These are phyloP conservation scores for Aspergillus intermedius DNA, from an alignment of 2,329 filamentous ascomycete genomes.

Conservation along the genomic window DNA sequence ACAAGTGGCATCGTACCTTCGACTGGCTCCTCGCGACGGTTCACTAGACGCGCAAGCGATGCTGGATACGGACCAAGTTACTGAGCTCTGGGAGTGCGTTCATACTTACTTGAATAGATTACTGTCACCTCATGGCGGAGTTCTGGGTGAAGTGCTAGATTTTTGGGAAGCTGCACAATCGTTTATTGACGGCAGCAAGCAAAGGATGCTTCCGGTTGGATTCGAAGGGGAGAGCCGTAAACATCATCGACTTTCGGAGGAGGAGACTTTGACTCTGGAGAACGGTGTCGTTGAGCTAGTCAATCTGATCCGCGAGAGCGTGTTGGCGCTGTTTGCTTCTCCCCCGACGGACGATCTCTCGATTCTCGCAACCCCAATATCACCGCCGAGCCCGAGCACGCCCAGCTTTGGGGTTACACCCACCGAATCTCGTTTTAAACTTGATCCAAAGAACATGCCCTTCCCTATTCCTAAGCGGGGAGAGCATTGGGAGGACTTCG, in stretches of 20 bases:
- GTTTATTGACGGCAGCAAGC: slow-evolving; percentile 81
- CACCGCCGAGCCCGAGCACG: slow-evolving; percentile 58
- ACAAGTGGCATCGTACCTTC: slow-evolving; percentile 67
- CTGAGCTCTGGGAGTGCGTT: slow-evolving; percentile 91
- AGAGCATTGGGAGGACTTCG: slow-evolving; percentile 85
- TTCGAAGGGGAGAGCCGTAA: slow-evolving; percentile 73
- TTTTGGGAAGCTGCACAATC: slow-evolving; percentile 91
- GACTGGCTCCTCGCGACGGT: slow-evolving; percentile 62
- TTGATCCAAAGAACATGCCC: slow-evolving; percentile 71
- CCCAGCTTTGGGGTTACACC: slow-evolving; percentile 51
- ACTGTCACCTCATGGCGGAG: slow-evolving; percentile 65
- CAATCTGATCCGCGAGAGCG: slow-evolving; percentile 69
- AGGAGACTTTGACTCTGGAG: slow-evolving; percentile 65
- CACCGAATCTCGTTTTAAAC: slow-evolving; percentile 66
- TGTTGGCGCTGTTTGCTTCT: slow-evolving; percentile 77
- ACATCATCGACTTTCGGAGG: slow-evolving; percentile 71
- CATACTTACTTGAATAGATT: slow-evolving; percentile 66
- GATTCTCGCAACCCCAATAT: slow-evolving; percentile 73
- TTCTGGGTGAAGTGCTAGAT: slow-evolving; percentile 82
- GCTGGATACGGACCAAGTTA: slow-evolving; percentile 71
- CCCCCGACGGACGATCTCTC: slow-evolving; percentile 88
- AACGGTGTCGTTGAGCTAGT: slow-evolving; percentile 77
- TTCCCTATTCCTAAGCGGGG: slow-evolving; percentile 70
- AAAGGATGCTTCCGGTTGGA: slow-evolving; percentile 69
- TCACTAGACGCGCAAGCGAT: slow-evolving; percentile 55